Evolutionary conservation across 225 moss, liverwort and hornwort species (phyloP).

Genomic region (Straminergon stramineum): DNA sequence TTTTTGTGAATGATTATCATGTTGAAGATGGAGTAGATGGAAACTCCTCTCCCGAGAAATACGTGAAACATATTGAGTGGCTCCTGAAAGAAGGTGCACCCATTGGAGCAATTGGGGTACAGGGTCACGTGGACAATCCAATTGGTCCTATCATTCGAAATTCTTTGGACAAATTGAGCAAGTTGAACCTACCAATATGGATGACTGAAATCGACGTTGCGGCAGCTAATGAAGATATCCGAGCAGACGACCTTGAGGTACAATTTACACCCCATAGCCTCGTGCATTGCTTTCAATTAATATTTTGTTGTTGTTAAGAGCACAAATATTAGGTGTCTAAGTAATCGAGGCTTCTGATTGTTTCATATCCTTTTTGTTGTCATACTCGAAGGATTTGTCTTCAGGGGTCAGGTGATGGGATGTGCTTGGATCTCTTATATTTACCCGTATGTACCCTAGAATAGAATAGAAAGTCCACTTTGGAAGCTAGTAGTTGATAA

Average conservation of each 20-base stretch:
- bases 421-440: background rate
- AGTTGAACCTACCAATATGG: constrained; percentile 62
- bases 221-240: constrained; percentile 52
- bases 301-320: background rate
- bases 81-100: constrained; percentile 58
- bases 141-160: constrained; percentile 54
- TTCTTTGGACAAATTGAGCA: constrained; percentile 51
- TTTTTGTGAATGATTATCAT: constrained; percentile 90
- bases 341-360: background rate
- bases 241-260: constrained; percentile 90
- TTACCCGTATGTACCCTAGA: background rate
- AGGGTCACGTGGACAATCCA: constrained; percentile 71
- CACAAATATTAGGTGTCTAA: background rate
- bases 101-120: constrained; percentile 79
- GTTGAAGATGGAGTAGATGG: constrained; percentile 71
- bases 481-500: background rate
- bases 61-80: constrained; percentile 40
- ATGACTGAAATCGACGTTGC: constrained; percentile 84
- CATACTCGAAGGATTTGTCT: background rate
- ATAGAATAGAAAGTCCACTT: background rate
- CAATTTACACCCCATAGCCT: background rate
- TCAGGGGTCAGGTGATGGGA: background rate
- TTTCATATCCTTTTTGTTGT: background rate
- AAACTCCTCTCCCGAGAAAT: constrained; percentile 59
- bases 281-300: background rate